Conservation (phyloP, 1,139 yeast species). For the Yamadazyma dushanensis region DNA sequence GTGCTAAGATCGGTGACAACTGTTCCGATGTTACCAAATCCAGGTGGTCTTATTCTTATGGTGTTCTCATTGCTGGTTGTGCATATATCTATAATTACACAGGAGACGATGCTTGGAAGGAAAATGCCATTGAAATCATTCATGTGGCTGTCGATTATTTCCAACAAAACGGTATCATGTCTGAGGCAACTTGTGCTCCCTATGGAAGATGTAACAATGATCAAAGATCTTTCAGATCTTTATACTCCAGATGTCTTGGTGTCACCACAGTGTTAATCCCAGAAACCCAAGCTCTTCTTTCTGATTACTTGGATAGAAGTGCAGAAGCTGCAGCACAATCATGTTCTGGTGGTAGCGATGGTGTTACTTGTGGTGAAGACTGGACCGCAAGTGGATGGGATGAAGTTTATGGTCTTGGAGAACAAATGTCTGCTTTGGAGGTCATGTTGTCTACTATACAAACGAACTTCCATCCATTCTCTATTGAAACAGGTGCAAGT, state of each 20-base stretch:
- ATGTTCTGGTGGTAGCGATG: conserved; percentile 72
- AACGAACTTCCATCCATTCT: conserved; percentile 29
- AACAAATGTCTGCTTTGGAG: conserved; percentile 71
- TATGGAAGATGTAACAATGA: conserved; percentile 63
- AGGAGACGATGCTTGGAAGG: conserved; percentile 53
- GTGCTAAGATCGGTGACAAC: conserved; percentile 51
- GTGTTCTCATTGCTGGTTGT: conserved; percentile 66
- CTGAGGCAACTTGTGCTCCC: conserved; percentile 64
- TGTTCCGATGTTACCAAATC: conserved; percentile 54
- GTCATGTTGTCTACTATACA: conserved; percentile 45
- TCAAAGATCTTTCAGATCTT: conserved; percentile 76
- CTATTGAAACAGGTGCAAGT: conserved; percentile 48
- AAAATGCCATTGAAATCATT: conserved; percentile 51
- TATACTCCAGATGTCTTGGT: conserved; percentile 67
- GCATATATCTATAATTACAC: conserved; percentile 73
- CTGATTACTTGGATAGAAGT: conserved; percentile 45
- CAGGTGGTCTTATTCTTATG: conserved; percentile 84
- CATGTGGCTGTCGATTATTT: conserved; percentile 41
- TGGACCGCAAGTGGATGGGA: conserved; percentile 65
- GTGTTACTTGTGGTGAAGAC: conserved; percentile 70
- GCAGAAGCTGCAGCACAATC: conserved; percentile 71
- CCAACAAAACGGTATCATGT: conserved; percentile 53
- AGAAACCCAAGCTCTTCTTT: conserved; percentile 40
- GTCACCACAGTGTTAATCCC: conserved; percentile 60
- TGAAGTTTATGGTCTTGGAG: conserved; percentile 71